Evolutionary conservation across 225 moss, liverwort and hornwort genomes (phyloP), one percentile per base, ranked within the genome.

Genomic region (Bryum argenteum): DNA sequence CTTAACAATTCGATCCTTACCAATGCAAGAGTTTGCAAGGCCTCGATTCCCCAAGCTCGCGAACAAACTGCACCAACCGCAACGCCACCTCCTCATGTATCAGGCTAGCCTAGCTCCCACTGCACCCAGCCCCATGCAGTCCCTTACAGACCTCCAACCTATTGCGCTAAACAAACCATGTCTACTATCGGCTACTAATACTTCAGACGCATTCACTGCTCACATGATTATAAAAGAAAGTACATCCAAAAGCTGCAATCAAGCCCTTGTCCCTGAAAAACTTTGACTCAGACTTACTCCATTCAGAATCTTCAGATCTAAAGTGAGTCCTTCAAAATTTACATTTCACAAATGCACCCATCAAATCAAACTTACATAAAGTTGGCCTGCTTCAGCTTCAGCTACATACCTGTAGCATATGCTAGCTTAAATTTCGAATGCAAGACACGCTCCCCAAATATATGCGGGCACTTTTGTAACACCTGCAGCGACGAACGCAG

Each of bases 11-110:
- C 65, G 73, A 71, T 14, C 72, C 89, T 78, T 69, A 95, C 95
- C 95, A 96, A 80, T 72, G 95, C 93, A 55, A 96, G 91, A 70
- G 91, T 93, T 71, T 85, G 90, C 48, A 96, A 85, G 24, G 95
- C 95, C 81, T 96, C 95, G 64, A 91, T 93, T 75, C 95, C 95
- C 95, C 95, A 96, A 70, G 95, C 92, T 66, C 95, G 91, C 77
- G 95, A 96, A 78, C 92, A 91, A 62, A 93, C 95, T 95, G 95
- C 78, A 87, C 75, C 81, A 82, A 79, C 78, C 75, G 75, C 78
- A 79, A 83, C 78, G 84, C 69, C 81, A 84, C 77, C 75, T 78
- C 84, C 71, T 79, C 81, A 88, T 66, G 67, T 79, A 61, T 88
- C 81, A 81, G 81, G 81, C 74, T 82, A 88, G 61, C 67, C 85